These are phyloP conservation scores for Amaranthus hypochondriacus DNA, from an alignment of 148 eudicot genomes.

Conservation along the genomic window DNA sequence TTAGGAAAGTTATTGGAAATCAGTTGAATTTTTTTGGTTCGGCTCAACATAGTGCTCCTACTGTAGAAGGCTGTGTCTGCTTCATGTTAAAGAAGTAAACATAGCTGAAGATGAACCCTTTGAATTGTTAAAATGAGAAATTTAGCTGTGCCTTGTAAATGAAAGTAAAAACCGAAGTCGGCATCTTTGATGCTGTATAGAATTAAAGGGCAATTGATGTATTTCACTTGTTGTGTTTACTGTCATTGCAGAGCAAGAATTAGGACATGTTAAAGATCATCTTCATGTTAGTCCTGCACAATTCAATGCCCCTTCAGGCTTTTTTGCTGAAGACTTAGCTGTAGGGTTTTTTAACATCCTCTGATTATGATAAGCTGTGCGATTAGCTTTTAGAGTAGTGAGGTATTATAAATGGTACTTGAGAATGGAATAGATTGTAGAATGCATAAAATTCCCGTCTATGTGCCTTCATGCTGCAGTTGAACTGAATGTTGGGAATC, in stretches of 20 bases:
- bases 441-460: slow-evolving; percentile 3
- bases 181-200: neutral
- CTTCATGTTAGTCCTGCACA: no score
- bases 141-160: neutral
- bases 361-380: neutral
- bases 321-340: neutral
- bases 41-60: neutral
- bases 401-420: neutral
- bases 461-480: neutral
- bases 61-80: neutral
- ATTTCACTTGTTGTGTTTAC: neutral
- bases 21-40: neutral
- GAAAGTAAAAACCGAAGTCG: neutral
- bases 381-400: neutral
- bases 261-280: no score
- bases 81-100: neutral
- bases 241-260: no score
- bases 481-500: neutral
- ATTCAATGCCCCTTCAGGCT: neutral
- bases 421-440: neutral
- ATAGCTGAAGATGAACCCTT: neutral
- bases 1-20: neutral
- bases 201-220: neutral
- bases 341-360: neutral
- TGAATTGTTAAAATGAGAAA: neutral